A percentile compares a stretch with the other conserved stretches of the same genome.
Evolutionary conservation across 2,329 filamentous ascomycete genomes (phyloP).

Genomic region (Grosmannia penicillata): DNA sequence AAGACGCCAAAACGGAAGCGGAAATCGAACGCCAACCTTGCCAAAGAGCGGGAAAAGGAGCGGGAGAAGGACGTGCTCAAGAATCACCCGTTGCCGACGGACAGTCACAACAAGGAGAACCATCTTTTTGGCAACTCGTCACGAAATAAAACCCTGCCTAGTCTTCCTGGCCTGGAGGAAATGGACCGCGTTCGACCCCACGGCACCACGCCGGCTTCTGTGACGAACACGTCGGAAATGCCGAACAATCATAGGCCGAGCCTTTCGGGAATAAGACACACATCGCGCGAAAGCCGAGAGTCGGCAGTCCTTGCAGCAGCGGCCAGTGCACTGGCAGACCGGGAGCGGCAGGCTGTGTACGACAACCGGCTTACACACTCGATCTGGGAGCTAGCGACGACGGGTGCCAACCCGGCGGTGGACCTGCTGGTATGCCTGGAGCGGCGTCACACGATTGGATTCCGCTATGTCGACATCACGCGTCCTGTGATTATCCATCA

Average conservation of each 20-base stretch:
- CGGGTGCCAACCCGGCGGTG: conserved; percentile 82
- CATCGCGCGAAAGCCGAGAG: conserved; percentile 10
- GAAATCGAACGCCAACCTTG: conserved; percentile 28
- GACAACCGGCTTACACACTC: conserved; percentile 77
- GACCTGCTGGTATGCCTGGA: conserved; percentile 89
- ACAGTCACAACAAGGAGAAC: conserved; percentile 43
- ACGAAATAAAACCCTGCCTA: too few relatives aligned
- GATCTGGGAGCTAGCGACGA: conserved; percentile 88
- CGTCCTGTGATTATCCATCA: conserved; percentile 87
- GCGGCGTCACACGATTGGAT: conserved; percentile 79
- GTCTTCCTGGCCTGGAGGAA: conserved; percentile 23
- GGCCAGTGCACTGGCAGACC: conserved; percentile 48
- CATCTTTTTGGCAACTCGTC: too few relatives aligned
- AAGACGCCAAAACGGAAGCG: conserved; percentile 51
- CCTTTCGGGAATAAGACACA: conserved; percentile 8
- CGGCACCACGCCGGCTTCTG: conserved; percentile 8
- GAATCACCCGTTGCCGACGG: conserved; percentile 14
- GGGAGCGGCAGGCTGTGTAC: conserved; percentile 60
- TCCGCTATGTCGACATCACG: conserved; percentile 92
- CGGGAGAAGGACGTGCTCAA: conserved; percentile 15
- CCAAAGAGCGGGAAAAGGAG: conserved; percentile 18
- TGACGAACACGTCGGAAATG: not conserved
- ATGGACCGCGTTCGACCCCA: conserved; percentile 31
- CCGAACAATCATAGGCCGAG: conserved; percentile 10
- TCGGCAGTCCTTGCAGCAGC: conserved; percentile 33